Evolutionary conservation across 2,329 filamentous ascomycete species (phyloP), one percentile per base, ranked within the genome.

Genomic region (Diplodia intermedia): DNA sequence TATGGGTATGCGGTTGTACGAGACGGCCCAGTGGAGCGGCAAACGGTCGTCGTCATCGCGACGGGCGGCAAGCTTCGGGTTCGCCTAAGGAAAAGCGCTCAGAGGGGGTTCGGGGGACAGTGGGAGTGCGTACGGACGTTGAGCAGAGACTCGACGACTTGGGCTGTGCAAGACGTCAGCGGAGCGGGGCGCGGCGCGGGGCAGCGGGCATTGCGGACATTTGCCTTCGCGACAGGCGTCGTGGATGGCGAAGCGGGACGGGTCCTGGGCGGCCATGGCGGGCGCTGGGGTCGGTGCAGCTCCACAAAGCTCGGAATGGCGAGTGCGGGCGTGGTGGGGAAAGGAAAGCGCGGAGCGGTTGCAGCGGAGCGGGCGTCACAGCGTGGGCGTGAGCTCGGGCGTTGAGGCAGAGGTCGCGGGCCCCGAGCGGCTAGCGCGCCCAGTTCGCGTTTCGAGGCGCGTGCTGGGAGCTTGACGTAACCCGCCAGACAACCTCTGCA

Each of bases 1-100:
- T 69, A 97, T 93, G 29, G 89, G 86, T 7, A 90, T 80, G 72
- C 89, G 90, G 77, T 95, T 96, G 79, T 91, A 91, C 26, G 94
- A 95, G 1, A 89, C 88, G 0, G 95, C 94, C 95, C 95, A 99
- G 83, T 99, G 95, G 68, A 98, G 89, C 2, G 95, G 90, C 47
- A 97, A 87, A 54, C 95, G 91, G 18, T 93, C 92, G 78, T 99
- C 95, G 60, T 92, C 90, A 75, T 99, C 95, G 75, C 82, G 84
- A 74, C 89, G 88, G 68, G 82, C 84, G 31, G 92, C 89, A 49
- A 96, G 86, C 74, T 91, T 94, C 2, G 91, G 89, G 75, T 97
- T 93, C 72, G 89, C 88, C 90, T 94, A 55, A 4, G 20, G 31
- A n/a, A 31, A 52, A 12, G 36, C 8, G 36, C 8, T 12, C 36